These are phyloP conservation scores for Protomyces arabidopsidicola DNA, from an alignment of 1,139 yeast species.

Conservation along the genomic window DNA sequence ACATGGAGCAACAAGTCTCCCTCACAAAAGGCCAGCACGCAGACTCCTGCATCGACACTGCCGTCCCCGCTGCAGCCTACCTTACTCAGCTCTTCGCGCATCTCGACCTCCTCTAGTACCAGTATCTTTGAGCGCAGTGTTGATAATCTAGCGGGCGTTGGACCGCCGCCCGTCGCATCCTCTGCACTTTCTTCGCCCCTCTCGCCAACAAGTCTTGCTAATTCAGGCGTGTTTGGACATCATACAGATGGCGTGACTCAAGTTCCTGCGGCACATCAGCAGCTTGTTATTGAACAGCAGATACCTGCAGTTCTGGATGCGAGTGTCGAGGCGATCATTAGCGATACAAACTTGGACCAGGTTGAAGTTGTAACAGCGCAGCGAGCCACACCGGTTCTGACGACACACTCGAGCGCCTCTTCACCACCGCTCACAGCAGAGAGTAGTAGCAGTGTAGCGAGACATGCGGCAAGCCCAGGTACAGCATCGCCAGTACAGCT, in stretches of 20 bases:
- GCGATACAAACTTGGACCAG: slow-evolving; percentile 23
- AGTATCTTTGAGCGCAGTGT: slow-evolving; percentile 23
- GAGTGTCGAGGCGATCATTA: slow-evolving; percentile 27
- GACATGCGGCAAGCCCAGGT: neutral
- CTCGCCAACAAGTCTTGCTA: neutral
- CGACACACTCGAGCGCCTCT: neutral
- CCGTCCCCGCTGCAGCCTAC: slow-evolving; percentile 13
- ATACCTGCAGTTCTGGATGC: slow-evolving; percentile 29
- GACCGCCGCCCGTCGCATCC: neutral
- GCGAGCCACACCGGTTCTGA: neutral
- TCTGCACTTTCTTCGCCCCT: neutral
- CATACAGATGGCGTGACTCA: neutral
- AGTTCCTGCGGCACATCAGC: slow-evolving; percentile 16
- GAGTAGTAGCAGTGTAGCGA: neutral
- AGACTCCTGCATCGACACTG: neutral
- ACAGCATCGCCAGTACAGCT: slow-evolving; percentile 4
- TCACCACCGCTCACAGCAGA: neutral
- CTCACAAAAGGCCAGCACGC: neutral
- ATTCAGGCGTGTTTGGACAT: neutral
- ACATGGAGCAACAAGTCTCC: neutral
- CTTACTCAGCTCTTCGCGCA: slow-evolving; percentile 8
- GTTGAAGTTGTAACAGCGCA: slow-evolving; percentile 24
- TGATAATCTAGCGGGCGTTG: neutral
- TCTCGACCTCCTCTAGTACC: slow-evolving; percentile 16
- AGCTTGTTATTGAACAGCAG: slow-evolving; percentile 25